Conservation (phyloP, 75 land plant genomes). For the Chamaecyparis obtusa region DNA sequence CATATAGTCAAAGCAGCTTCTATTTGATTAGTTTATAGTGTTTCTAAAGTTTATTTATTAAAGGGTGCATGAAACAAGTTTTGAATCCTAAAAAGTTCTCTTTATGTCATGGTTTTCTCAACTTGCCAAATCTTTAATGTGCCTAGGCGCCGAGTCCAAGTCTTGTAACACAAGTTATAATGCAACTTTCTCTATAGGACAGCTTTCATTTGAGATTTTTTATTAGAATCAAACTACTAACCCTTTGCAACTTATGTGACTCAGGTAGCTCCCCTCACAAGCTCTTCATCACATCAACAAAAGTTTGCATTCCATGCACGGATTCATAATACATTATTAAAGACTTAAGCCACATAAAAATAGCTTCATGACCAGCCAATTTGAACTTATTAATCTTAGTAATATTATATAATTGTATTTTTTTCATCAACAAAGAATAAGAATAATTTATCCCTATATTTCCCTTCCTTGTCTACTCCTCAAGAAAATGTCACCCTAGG, state of each 20-base stretch:
- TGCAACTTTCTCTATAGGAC: no score
- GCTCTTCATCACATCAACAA: no score
- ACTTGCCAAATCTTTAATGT: no score
- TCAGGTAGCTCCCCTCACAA: background rate
- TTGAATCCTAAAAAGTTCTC: no score
- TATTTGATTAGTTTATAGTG: no score
- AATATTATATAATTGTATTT: background rate
- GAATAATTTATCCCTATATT: background rate
- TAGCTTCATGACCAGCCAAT: background rate
- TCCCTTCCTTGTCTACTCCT: background rate
- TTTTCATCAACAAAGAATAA: background rate
- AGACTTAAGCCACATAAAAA: background rate
- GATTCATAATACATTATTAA: background rate
- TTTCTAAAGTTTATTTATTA: no score
- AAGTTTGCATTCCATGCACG: no score
- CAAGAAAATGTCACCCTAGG: background rate
- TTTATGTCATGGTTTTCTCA: no score
- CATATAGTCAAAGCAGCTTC: no score
- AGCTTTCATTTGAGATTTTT: background rate
- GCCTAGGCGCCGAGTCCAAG: no score
- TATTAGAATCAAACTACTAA: background rate
- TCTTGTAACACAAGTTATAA: no score
- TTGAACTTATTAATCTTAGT: background rate
- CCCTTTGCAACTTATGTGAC: background rate
- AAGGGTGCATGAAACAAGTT: no score